Conservation (phyloP, 164 flowering plant species). For the Dillenia turbinata region DNA sequence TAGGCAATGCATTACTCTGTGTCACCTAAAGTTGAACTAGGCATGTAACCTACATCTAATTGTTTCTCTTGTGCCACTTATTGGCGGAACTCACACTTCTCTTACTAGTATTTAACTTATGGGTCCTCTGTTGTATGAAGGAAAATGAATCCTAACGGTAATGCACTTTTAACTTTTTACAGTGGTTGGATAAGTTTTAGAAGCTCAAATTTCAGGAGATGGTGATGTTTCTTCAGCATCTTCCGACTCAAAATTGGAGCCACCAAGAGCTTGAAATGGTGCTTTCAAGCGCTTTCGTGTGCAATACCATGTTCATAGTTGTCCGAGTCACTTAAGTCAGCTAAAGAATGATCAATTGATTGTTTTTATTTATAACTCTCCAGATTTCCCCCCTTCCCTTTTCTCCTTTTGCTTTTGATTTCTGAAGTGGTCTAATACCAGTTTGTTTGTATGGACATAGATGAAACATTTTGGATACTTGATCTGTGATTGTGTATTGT, state of each 20-base stretch:
- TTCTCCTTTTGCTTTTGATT: conserved; percentile 1
- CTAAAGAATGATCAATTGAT: conserved; percentile 11
- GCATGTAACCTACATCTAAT: too few species aligned
- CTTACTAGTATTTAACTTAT: too few species aligned
- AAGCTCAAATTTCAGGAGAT: conserved; percentile 96
- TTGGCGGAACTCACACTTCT: too few species aligned
- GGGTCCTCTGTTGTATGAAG: too few species aligned
- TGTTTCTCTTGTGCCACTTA: too few species aligned
- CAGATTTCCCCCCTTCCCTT: not conserved
- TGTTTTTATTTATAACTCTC: not conserved
- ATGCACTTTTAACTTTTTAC: conserved; percentile 10
- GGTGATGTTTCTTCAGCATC: conserved; percentile 98
- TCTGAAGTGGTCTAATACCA: not conserved
- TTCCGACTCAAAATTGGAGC: conserved; percentile 86
- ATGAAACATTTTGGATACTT: too few species aligned
- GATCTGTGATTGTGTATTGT: too few species aligned
- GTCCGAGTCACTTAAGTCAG: conserved; percentile 83
- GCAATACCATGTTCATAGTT: conserved; percentile 93
- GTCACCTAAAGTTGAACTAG: too few species aligned
- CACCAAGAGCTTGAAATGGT: conserved; percentile 93
- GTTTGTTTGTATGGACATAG: not conserved
- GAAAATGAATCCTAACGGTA: too few species aligned
- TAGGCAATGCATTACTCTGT: too few species aligned
- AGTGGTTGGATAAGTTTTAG: conserved; percentile 94
- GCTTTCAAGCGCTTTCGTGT: conserved; percentile 92